Evolutionary conservation across 2,329 filamentous ascomycete genomes (phyloP), one percentile per base, ranked within the genome.

Genomic region (Stachybotrys elegans): DNA sequence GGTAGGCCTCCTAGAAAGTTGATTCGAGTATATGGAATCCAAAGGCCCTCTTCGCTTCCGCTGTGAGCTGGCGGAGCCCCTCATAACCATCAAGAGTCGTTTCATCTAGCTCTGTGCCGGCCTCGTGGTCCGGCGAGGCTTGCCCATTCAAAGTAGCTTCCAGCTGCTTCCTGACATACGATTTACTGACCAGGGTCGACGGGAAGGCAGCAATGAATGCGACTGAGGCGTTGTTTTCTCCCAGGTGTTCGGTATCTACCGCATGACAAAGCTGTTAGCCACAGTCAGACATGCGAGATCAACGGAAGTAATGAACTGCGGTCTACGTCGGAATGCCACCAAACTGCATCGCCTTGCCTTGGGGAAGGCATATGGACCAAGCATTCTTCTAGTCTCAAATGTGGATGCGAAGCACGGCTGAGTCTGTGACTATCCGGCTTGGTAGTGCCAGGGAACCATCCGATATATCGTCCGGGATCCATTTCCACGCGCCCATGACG

Each of bases 161-260:
- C 2, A 54, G 43, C 19, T 57, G 51, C 19, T 20, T 43, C 31
- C 49, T 53, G 43, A 57, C 52, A 48, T 56, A 55, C 7, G 20
- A 34, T 43, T 50, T 51, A 20, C 57, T 55, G n/a, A 29, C 38
- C 3, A 51, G 38, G 2, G 65, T 68, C 5, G 60, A 57, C 1
- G 66, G 65, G 9, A 58, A 60, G 3, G 65, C 60, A 3, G 65
- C 59, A 22, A 68, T 60, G 45, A 65, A 68, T 1, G 56, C 58
- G 0, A 67, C 65, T 16, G 53, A 58, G 4, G 64, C 56, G 34
- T 63, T 60, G 16, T 57, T 43, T 6, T 52, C 47, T 5, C 66
- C 65, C 2, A 52, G 45, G 42, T 68, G 62, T 42, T 66, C 63
- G 1, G 61, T 57, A 39, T 69, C 65, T n/a, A 69, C 65, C 2